Base-by-base conservation (phyloP, 1,284 basidiomycete species). In the Boletus sp. region DNA sequence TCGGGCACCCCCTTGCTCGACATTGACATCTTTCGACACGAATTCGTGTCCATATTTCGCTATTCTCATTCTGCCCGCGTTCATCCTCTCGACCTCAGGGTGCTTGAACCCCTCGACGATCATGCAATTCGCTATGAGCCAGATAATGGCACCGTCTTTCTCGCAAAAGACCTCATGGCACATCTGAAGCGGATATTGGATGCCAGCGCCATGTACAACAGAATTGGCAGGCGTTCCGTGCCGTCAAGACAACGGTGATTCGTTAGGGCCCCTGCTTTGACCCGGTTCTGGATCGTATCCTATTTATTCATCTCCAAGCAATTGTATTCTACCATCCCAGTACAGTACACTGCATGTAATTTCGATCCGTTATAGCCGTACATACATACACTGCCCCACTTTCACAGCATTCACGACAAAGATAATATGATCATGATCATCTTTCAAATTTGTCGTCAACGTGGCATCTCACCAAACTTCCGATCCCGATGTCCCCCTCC, bases 111-210 rank as follows among this genome's bases (percentile, higher is more conserved):
- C 23, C 75, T 84, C 42, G 73, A 76, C 44, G 75, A 76, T 17
- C 63, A 64, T 25, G 62, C 70, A 41, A 69, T 74, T 38, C 72
- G 72, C 22, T 81, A 83, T 54, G 82, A 85, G 56, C 76, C 78
- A 55, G 81, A 84, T 30, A 77, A 70, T 49, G 82, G 74, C 50
- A 80, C 74, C 9, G 81, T 84, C 23, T 84, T 81, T 60, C 69
- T 84, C 38, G 76, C 81, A 9, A 75, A 73, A 52, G 73, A 79
- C 49, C 69, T 80, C 32, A 75, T 82, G 71, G 70, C 72, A 22
- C 73, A 73, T 32, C 57, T 84, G 49, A 72, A 76, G 53, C 71
- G 68, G 51, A 65, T 75, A 41, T 61, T 69, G 29, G 68, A 72
- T 23, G 53, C 62, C 22, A 33, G 50, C 9, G 49, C 53, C 19